These are phyloP conservation scores for Teratosphaeria nubilosa DNA, from an alignment of 2,329 filamentous ascomycete genomes.

Conservation along the genomic window DNA sequence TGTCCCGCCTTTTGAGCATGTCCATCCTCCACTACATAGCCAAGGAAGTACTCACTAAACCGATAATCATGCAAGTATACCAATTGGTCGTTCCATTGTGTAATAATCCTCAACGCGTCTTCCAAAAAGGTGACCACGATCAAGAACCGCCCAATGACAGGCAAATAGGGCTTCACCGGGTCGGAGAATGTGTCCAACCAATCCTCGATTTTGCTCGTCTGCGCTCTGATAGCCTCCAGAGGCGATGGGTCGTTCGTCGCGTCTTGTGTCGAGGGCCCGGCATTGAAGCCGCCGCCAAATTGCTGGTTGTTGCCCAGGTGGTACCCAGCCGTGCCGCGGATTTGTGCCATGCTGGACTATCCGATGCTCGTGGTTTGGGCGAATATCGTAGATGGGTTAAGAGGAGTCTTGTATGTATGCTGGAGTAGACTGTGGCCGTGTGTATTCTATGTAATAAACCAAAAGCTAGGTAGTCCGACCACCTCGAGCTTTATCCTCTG, in stretches of 20 bases:
- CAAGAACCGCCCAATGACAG: constrained; percentile 89
- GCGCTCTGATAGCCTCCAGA: constrained; percentile 80
- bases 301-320: constrained; percentile 61
- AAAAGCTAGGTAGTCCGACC: neutral
- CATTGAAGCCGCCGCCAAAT: constrained; percentile 23
- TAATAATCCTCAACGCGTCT: constrained; percentile 89
- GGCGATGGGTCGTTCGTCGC: constrained; percentile 60
- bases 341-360: constrained; percentile 44
- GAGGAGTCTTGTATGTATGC: neutral
- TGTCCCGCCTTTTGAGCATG: neutral
- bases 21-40: neutral
- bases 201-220: constrained; percentile 98
- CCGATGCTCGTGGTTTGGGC: neutral
- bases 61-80: constrained; percentile 87
- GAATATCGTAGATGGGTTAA: neutral
- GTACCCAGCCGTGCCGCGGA: constrained; percentile 62
- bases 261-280: constrained; percentile 48
- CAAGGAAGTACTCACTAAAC: constrained; percentile 56
- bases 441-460: no score
- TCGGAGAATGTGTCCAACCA: constrained; percentile 77
- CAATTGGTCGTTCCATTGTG: constrained; percentile 94
- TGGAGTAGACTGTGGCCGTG: no score
- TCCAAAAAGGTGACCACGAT: constrained; percentile 98
- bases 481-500: neutral
- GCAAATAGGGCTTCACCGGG: constrained; percentile 93